Evolutionary conservation across 352 stramenopile genomes (phyloP), one percentile per base, ranked within the genome.

Genomic region (Pseudoperonospora humuli): DNA sequence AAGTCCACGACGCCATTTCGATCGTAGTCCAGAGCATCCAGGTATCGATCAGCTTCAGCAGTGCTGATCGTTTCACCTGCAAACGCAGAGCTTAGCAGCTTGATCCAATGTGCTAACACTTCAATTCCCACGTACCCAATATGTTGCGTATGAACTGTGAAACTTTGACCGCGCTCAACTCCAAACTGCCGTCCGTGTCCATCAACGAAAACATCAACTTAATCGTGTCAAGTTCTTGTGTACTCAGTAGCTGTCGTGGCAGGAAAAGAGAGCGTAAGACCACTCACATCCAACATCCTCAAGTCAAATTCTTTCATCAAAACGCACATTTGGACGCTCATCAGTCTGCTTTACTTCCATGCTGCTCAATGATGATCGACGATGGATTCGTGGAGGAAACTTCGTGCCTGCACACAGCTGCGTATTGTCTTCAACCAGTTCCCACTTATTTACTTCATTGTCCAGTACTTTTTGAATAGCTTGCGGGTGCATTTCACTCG

Each of bases 161-260:
- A 21, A 92, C 57, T 39, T 92, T 77, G 3, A 45, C 27, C 1
- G 55, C 60, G 21, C 46, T 77, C 10, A 92, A 49, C 14, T 67
- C 67, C 53, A 86, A 76, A 21, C 67, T 85, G 2, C 79, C 76
- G 24, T 89, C 74, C 5, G 73, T 79, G 46, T 92, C 79, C 48
- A 92, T 77, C 5, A 92, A 56, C 11, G 75, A 84, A 35, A 92
- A 92, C 23, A 85, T 75, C 1, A 92, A 48, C 43, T 92, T 92
- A 15, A 86, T 59, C 39, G 75, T 83, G 26, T 92, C 75, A 5
- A 92, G 58, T 45, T 92, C 76, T 43, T 74, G 39, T 9, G 55
- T 39, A 3, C 64, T 63, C n/a, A 92, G 69, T 1, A 65, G 43
- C 76, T 86, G 23, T 14, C 9, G 7, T 14, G 4, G 25, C 11